Percentiles rank a stretch among this genome's conserved stretches.
Evolutionary conservation across 495 filamentous ascomycete species (phyloP).

Genomic region (Pseudomonodictys pantanalensis): DNA sequence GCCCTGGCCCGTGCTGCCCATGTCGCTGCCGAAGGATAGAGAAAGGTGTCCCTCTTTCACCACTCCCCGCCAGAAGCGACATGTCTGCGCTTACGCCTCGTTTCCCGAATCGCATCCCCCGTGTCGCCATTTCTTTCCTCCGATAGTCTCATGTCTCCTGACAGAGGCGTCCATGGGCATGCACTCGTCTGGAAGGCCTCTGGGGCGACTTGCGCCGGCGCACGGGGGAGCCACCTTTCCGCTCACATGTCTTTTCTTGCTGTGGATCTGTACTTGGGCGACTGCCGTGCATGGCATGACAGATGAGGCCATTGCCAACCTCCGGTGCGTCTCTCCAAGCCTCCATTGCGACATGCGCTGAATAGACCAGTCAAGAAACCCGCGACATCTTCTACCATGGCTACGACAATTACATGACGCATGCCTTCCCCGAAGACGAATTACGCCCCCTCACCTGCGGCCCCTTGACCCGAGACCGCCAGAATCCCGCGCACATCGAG

Average conservation of each 20-base stretch:
- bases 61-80: no score
- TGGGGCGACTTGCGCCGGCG: slow-evolving; percentile 2
- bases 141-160: slow-evolving; percentile 25
- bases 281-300: slow-evolving; percentile 39
- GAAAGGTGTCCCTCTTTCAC: not conserved
- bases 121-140: no score
- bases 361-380: slow-evolving; percentile 78
- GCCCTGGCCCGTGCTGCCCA: not conserved
- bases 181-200: slow-evolving; percentile 27
- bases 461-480: slow-evolving; percentile 76
- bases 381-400: slow-evolving; percentile 96
- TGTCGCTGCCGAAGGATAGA: not conserved
- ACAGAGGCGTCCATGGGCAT: slow-evolving; percentile 21
- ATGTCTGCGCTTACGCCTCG: no score
- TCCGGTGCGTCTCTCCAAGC: no score
- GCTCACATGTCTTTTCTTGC: slow-evolving; percentile 36
- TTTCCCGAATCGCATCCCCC: no score
- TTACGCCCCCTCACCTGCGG: slow-evolving; percentile 81
- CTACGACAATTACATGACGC: slow-evolving; percentile 88
- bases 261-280: slow-evolving; percentile 14
- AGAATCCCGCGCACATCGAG: slow-evolving; percentile 77
- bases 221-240: slow-evolving; percentile 15
- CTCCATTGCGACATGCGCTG: no score
- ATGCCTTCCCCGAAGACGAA: slow-evolving; percentile 97
- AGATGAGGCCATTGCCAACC: slow-evolving; percentile 34